Percentiles rank a stretch among this genome's conserved stretches.
These are phyloP conservation scores for Wickerhamomyces chaumierensis DNA, from an alignment of 805 yeast genomes.

Conservation along the genomic window DNA sequence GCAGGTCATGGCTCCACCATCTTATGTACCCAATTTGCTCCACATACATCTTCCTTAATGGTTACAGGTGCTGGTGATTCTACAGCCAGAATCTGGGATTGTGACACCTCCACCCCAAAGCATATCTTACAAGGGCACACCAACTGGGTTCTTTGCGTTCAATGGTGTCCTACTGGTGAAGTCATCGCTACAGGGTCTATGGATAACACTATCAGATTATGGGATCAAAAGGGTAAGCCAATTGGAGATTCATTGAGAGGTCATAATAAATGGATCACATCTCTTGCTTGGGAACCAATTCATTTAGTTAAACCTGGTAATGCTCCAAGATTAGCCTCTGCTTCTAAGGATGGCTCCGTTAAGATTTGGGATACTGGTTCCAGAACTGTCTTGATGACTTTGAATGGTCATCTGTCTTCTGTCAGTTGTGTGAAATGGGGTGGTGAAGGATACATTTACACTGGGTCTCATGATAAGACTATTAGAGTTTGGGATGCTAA, in stretches of 20 bases:
- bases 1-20: slow-evolving; percentile 95
- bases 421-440: slow-evolving; percentile 98
- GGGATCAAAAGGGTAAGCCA: slow-evolving; percentile 73
- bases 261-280: slow-evolving; percentile 82
- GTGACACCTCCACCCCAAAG: slow-evolving; percentile 86
- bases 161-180: slow-evolving; percentile 88
- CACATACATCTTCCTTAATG: slow-evolving; percentile 72
- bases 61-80: slow-evolving; percentile 95
- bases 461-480: slow-evolving; percentile 91
- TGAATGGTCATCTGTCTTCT: slow-evolving; percentile 81
- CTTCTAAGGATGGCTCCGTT: slow-evolving; percentile 85
- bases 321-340: slow-evolving; percentile 65
- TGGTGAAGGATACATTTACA: slow-evolving; percentile 72
- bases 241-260: slow-evolving; percentile 69
- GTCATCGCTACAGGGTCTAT: slow-evolving; percentile 91
- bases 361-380: slow-evolving; percentile 80
- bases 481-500: slow-evolving; percentile 83
- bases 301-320: slow-evolving; percentile 64
- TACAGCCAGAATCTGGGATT: slow-evolving; percentile 95
- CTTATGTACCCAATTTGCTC: slow-evolving; percentile 87
- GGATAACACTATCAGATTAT: slow-evolving; percentile 81
- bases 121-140: slow-evolving; percentile 73
- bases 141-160: slow-evolving; percentile 88
- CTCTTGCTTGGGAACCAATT: slow-evolving; percentile 88
- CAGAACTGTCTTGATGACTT: slow-evolving; percentile 52